Conservation (phyloP, 1,284 basidiomycete genomes). For the Cryptococcus amylolentus region DNA sequence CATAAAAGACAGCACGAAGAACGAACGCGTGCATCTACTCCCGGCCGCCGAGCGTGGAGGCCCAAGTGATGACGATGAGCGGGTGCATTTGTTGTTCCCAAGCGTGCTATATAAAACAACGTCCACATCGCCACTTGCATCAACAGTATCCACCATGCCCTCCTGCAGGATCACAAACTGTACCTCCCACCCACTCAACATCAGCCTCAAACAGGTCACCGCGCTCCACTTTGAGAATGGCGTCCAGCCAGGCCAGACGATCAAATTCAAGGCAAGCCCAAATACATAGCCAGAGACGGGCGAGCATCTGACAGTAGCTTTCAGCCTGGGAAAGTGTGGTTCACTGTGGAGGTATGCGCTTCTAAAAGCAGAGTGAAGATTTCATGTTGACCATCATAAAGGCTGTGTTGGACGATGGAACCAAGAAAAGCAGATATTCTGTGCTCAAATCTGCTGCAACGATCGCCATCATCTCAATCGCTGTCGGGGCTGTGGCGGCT, state of each 20-base stretch:
- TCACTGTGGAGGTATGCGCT: conserved; percentile 35
- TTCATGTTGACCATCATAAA: conserved; percentile 1
- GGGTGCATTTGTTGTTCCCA: neutral
- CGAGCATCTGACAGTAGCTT: neutral
- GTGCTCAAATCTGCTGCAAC: conserved; percentile 43
- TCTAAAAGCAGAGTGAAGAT: neutral
- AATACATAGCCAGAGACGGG: neutral
- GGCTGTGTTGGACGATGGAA: conserved; percentile 37
- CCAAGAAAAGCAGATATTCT: conserved; percentile 35
- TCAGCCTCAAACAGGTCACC: conserved; percentile 43
- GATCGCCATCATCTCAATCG: conserved; percentile 39
- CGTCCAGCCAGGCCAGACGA: conserved; percentile 36
- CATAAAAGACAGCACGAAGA: neutral
- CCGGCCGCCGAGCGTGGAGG: neutral
- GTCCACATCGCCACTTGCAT: no score
- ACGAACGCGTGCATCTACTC: no score
- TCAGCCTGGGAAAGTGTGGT: conserved; percentile 45
- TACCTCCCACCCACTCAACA: conserved; percentile 36
- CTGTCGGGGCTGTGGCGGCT: conserved; percentile 36
- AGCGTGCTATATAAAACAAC: no score
- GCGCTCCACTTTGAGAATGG: conserved; percentile 45
- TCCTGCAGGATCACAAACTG: conserved; percentile 41
- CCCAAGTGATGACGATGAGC: neutral
- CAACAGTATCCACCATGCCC: conserved; percentile 26
- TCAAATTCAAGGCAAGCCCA: conserved; percentile 36